These are phyloP conservation scores for Hypsizygus ulmarius DNA, from an alignment of 1,284 basidiomycete species.

Conservation along the genomic window DNA sequence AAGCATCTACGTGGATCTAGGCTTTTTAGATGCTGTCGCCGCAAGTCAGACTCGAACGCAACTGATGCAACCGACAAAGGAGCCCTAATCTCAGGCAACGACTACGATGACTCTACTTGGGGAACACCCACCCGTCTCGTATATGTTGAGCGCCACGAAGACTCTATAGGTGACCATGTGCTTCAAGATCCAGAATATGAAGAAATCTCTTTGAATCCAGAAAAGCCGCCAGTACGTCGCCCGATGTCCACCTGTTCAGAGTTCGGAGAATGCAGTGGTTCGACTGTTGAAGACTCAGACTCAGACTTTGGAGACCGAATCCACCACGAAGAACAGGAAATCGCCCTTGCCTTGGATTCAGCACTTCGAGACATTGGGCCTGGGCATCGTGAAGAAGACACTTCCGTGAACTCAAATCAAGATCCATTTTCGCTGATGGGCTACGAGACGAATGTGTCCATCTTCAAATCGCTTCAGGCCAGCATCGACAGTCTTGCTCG, in stretches of 20 bases:
- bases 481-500: slow-evolving; percentile 9
- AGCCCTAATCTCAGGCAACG: slow-evolving; percentile 4
- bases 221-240: slow-evolving; percentile 1
- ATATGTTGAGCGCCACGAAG: slow-evolving; percentile 12
- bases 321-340: slow-evolving; percentile 30
- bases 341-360: slow-evolving; percentile 25
- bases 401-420: background rate
- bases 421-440: slow-evolving; percentile 3
- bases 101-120: slow-evolving; percentile 15
- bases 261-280: background rate
- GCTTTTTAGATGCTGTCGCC: slow-evolving; percentile 10
- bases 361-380: slow-evolving; percentile 20
- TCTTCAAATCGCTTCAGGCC: slow-evolving; percentile 13
- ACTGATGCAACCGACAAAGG: slow-evolving; percentile 7
- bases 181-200: background rate
- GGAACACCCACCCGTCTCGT: slow-evolving; percentile 16
- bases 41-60: slow-evolving; percentile 3
- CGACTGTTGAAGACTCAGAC: slow-evolving; percentile 1
- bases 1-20: background rate
- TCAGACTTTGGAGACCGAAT: slow-evolving; percentile 21
- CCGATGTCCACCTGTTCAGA: slow-evolving; percentile 1
- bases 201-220: background rate
- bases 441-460: slow-evolving; percentile 6
- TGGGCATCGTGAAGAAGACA: background rate
- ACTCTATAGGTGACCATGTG: slow-evolving; percentile 1